A percentile compares a stretch with the other conserved stretches of the same genome.
Conservation (phyloP, 768 basidiomycete species). For the Pleurotus ostreatus region DNA sequence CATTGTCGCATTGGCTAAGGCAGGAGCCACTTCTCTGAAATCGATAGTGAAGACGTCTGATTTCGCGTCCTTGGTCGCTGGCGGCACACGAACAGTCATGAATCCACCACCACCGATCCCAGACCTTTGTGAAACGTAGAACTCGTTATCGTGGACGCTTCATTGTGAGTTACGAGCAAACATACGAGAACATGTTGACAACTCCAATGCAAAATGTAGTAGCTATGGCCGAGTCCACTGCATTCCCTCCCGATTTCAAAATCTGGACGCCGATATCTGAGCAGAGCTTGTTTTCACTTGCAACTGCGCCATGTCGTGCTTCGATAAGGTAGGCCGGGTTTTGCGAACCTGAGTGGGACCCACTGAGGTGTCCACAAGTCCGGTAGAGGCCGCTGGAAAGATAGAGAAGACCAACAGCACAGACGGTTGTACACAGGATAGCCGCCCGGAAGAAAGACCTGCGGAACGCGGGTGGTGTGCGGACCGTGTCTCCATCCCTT, state of each 20-base stretch:
- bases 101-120: conserved; percentile 89
- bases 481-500: too few species aligned
- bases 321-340: conserved; percentile 45
- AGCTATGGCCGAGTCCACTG: conserved; percentile 83
- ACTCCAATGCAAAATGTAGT: conserved; percentile 77
- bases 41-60: conserved; percentile 75
- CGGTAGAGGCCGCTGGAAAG: too few species aligned
- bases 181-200: conserved; percentile 88
- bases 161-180: conserved; percentile 12
- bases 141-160: background rate
- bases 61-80: conserved; percentile 28
- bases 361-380: too few species aligned
- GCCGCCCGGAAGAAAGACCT: too few species aligned
- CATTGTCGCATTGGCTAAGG: conserved; percentile 72
- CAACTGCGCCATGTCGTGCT: conserved; percentile 81
- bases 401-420: too few species aligned
- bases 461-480: too few species aligned
- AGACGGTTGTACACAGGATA: too few species aligned
- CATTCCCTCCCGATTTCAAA: conserved; percentile 82
- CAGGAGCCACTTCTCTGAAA: conserved; percentile 86
- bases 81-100: conserved; percentile 78
- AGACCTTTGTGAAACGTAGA: conserved; percentile 38
- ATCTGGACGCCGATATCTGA: conserved; percentile 79
- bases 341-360: conserved; percentile 15
- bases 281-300: conserved; percentile 83